A percentile compares a stretch with the other conserved stretches of the same genome.
These are phyloP conservation scores for Lyophyllum semitale DNA, from an alignment of 768 basidiomycete species.

Conservation along the genomic window DNA sequence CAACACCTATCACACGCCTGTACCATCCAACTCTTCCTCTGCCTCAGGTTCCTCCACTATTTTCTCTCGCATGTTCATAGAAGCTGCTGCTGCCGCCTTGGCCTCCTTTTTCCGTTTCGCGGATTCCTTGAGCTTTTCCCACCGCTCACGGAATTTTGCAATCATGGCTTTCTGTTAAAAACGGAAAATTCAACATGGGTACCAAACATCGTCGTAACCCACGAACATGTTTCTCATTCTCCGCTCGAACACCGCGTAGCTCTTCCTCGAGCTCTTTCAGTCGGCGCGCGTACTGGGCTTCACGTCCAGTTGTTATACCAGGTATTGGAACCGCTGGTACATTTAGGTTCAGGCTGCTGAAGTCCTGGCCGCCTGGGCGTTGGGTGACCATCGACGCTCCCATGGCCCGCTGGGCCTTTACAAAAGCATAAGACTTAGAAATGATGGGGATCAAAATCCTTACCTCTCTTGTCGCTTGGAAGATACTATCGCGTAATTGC, in stretches of 20 bases:
- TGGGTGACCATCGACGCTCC: constrained; percentile 64
- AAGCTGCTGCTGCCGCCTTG: constrained; percentile 50
- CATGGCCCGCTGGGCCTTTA: constrained; percentile 79
- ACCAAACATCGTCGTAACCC: constrained; percentile 8
- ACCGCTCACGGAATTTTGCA: constrained; percentile 78
- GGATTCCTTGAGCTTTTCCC: constrained; percentile 89
- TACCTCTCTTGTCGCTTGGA: constrained; percentile 68
- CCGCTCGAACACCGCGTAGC: constrained; percentile 55
- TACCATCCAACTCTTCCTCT: constrained; percentile 48
- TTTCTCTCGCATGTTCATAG: constrained; percentile 54
- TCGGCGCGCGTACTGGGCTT: constrained; percentile 56
- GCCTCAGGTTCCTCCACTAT: constrained; percentile 76
- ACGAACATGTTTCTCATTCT: constrained; percentile 83
- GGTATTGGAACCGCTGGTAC: constrained; percentile 52
- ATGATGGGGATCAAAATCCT: neutral
- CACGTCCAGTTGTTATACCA: constrained; percentile 52
- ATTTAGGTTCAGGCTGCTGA: constrained; percentile 59
- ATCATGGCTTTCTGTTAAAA: constrained; percentile 75
- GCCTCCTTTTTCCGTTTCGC: constrained; percentile 85
- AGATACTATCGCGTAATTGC: constrained; percentile 78
- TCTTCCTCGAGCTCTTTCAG: constrained; percentile 87
- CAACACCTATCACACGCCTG: constrained; percentile 18
- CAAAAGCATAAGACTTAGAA: neutral
- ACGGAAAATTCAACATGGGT: constrained; percentile 13
- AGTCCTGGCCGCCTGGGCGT: constrained; percentile 50